These are phyloP conservation scores for Trichoderma harzianum DNA, from an alignment of 2,329 filamentous ascomycete species.

Conservation along the genomic window DNA sequence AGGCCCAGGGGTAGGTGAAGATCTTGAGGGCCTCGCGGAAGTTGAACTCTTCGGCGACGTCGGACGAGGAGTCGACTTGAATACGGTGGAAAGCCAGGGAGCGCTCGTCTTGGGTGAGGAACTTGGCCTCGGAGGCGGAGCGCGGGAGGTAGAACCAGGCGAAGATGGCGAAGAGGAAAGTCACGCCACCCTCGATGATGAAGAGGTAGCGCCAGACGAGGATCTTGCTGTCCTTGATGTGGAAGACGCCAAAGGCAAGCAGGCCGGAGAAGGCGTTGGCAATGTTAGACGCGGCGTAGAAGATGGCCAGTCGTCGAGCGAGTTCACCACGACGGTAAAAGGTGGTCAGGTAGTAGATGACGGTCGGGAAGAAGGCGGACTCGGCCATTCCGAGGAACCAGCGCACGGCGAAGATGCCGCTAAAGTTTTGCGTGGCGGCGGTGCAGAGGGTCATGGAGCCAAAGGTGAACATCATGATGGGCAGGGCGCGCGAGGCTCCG, in stretches of 20 bases:
- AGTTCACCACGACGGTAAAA: conserved; percentile 50
- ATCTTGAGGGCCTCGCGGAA: conserved; percentile 50
- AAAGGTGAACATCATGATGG: conserved; percentile 68
- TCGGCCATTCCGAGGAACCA: conserved; percentile 53
- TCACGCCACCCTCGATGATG: conserved; percentile 53
- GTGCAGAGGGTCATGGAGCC: conserved; percentile 63
- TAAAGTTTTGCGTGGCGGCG: conserved; percentile 49
- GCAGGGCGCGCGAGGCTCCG: conserved; percentile 64
- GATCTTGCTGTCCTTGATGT: conserved; percentile 38
- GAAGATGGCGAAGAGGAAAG: conserved; percentile 59
- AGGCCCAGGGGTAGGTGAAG: conserved; percentile 49
- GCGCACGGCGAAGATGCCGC: conserved; percentile 47
- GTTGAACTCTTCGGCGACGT: conserved; percentile 52
- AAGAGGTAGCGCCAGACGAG: conserved; percentile 50
- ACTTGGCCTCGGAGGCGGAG: conserved; percentile 60
- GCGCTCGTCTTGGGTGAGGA: conserved; percentile 64
- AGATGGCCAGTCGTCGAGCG: conserved; percentile 53
- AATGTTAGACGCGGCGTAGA: conserved; percentile 74
- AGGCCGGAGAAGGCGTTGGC: conserved; percentile 56
- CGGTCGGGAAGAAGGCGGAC: conserved; percentile 53
- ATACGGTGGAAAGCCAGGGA: conserved; percentile 69
- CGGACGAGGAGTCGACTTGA: conserved; percentile 68
- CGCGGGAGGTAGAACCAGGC: conserved; percentile 67
- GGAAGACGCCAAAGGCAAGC: conserved; percentile 48
- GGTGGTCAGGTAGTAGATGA: conserved; percentile 51